Evolutionary conservation across 1,284 basidiomycete genomes (phyloP), one percentile per base, ranked within the genome.

Genomic region (Rhodotorula sp.): DNA sequence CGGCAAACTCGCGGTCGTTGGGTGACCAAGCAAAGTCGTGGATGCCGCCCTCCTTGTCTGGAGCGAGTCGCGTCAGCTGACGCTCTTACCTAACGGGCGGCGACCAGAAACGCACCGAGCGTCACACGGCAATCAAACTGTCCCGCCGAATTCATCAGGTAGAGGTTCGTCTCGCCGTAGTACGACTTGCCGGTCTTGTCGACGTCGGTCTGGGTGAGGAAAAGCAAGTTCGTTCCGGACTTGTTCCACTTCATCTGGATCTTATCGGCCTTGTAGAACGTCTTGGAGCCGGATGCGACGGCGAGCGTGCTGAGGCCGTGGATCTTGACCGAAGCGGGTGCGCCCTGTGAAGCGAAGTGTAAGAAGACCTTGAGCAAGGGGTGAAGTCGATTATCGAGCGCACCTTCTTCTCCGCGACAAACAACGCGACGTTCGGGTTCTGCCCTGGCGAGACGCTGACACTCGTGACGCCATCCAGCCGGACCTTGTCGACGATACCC

Each of bases 101-200:
- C 11, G 55, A 22, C n/a, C n/a, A 19, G 30, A 13, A 49, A n/a
- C 80, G 71, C 54, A 81, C 81, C 82, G 51, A 98, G 84, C 7
- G 88, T 86, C 47, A 99, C 90, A 34, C 92, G 86, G 79, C 92
- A 94, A 80, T 98, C 94, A 76, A 94, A 98, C 76, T 91, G 90
- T 48, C 95, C 94, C n/a, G 91, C 89, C n/a, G 93, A 88, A 71
- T 89, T 92, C 75, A 98, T 86, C 58, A 98, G 86, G 81, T 96
- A 98, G 76, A 99, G 83, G 74, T 93, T 92, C 15, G 94, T 96
- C 83, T 98, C 94, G 69, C 95, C 96, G 76, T 98, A 99, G 82
- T 99, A 99, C 77, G 90, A 94, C 85, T 92, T 97, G 81, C 95
- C 95, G 46, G 92, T 90, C 80, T 92, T 91, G 81, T 99, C 95